Evolutionary conservation across 495 filamentous ascomycete genomes (phyloP).

Genomic region (Penicillium herquei): DNA sequence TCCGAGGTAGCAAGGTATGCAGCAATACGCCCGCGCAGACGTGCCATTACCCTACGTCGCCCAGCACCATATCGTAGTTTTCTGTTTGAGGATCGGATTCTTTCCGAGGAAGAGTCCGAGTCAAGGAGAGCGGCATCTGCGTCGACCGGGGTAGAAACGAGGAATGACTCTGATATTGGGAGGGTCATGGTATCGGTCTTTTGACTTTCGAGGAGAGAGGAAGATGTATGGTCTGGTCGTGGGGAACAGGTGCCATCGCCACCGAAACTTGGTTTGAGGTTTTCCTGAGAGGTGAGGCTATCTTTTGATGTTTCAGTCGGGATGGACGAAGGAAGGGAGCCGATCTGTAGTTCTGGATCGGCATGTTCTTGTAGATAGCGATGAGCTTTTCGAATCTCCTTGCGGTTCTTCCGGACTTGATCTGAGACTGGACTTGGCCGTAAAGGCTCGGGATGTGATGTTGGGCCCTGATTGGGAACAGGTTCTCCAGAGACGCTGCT

Average conservation of each 20-base stretch:
- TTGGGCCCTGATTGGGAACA: background rate
- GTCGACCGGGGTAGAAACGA: slow-evolving; percentile 8
- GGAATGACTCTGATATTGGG: slow-evolving; percentile 20
- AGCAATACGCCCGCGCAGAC: background rate
- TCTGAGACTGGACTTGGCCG: background rate
- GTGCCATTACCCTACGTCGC: slow-evolving; percentile 2
- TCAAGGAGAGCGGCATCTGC: background rate
- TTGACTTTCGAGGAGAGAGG: slow-evolving; percentile 13
- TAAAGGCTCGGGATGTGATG: background rate
- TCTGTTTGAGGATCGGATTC: background rate
- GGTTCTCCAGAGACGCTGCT: slow-evolving; percentile 4
- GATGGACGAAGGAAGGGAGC: slow-evolving; percentile 33
- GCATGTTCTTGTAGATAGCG: slow-evolving; percentile 23
- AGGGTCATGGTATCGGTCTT: slow-evolving; percentile 10
- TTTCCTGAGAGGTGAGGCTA: background rate
- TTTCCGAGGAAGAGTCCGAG: background rate
- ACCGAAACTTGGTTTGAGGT: background rate
- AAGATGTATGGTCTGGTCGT: background rate
- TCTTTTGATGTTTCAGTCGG: slow-evolving; percentile 14
- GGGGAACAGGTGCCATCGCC: background rate
- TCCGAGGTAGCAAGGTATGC: slow-evolving; percentile 4
- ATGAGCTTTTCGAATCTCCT: slow-evolving; percentile 29
- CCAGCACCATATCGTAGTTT: background rate
- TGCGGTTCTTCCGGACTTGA: slow-evolving; percentile 14
- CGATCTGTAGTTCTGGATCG: slow-evolving; percentile 24